A percentile compares a stretch with the other conserved stretches of the same genome.
phyloP scores from a whole-genome alignment of 2,329 filamentous ascomycete species.

The Chalaropsis thielavioides region DNA sequence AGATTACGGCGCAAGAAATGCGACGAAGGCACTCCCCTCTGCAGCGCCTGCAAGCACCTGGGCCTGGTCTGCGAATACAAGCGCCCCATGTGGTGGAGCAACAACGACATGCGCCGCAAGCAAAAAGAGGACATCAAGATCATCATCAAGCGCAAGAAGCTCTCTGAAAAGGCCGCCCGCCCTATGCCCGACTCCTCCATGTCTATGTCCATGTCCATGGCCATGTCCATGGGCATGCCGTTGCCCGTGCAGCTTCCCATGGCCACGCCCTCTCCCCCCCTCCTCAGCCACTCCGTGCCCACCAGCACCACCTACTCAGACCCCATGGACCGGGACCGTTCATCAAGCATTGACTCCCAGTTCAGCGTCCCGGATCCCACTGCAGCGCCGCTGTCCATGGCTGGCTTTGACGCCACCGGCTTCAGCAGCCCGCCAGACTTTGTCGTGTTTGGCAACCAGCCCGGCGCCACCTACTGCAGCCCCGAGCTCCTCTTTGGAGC shows the following conservation, averaged over 20 bases:
- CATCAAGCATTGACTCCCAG: constrained; percentile 67
- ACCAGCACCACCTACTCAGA: constrained; percentile 71
- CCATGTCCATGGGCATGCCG: background rate
- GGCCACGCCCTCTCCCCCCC: constrained; percentile 51
- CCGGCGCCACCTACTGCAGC: constrained; percentile 2
- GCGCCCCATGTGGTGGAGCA: constrained; percentile 93
- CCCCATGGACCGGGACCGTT: constrained; percentile 55
- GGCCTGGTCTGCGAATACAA: constrained; percentile 90
- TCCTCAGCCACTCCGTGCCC: constrained; percentile 66
- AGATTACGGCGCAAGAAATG: constrained; percentile 54
- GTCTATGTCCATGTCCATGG: background rate
- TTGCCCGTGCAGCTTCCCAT: constrained; percentile 4
- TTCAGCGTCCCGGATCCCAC: constrained; percentile 36
- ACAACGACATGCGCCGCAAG: constrained; percentile 66
- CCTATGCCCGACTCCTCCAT: constrained; percentile 36
- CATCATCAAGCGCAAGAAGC: constrained; percentile 93
- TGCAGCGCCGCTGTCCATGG: background rate
- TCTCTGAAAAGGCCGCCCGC: constrained; percentile 65
- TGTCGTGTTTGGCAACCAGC: constrained; percentile 45
- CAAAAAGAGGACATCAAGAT: constrained; percentile 96
- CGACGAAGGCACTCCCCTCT: constrained; percentile 48
- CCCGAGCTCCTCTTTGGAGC: constrained; percentile 28
- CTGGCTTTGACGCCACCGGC: constrained; percentile 37
- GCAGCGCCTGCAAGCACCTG: constrained; percentile 56
- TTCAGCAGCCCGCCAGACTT: constrained; percentile 48